Conservation (phyloP, 2,329 filamentous ascomycete species). For the Diplodia mutila region DNA sequence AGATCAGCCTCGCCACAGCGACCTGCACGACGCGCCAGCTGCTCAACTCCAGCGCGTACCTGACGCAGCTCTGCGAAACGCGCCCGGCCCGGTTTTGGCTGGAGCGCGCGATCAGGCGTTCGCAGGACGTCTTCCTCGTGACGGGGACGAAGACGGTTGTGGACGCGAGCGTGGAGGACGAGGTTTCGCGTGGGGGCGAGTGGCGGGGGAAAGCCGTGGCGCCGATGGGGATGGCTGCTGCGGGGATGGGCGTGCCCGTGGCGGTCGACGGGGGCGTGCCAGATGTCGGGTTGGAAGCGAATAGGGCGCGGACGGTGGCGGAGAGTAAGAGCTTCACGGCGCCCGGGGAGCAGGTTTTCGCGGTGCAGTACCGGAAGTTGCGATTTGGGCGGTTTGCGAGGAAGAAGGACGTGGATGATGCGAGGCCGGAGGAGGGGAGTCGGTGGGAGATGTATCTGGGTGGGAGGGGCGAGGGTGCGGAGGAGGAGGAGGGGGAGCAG, state of each 20-base stretch:
- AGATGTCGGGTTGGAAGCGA: neutral
- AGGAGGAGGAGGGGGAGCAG: neutral
- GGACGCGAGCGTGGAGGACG: neutral
- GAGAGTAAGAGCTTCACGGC: neutral
- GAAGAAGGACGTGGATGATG: neutral
- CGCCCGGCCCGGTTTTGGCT: neutral
- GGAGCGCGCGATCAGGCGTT: neutral
- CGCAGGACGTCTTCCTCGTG: neutral
- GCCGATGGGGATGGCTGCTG: neutral
- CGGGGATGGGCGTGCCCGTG: neutral
- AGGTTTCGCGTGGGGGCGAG: neutral
- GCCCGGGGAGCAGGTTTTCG: neutral
- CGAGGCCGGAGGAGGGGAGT: neutral
- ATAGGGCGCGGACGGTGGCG: too few species aligned
- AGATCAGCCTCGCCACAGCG: neutral
- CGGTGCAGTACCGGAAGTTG: neutral
- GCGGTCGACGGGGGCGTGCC: neutral
- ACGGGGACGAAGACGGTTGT: neutral
- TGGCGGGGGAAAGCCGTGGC: neutral
- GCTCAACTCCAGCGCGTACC: neutral
- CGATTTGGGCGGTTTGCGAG: neutral
- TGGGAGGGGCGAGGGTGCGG: neutral
- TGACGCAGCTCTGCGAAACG: neutral
- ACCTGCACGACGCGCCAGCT: neutral
- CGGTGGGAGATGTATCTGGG: constrained; percentile 14